Evolutionary conservation across 208 protist genomes (phyloP).

Genomic region (Acanthamoeba divionensis): DNA sequence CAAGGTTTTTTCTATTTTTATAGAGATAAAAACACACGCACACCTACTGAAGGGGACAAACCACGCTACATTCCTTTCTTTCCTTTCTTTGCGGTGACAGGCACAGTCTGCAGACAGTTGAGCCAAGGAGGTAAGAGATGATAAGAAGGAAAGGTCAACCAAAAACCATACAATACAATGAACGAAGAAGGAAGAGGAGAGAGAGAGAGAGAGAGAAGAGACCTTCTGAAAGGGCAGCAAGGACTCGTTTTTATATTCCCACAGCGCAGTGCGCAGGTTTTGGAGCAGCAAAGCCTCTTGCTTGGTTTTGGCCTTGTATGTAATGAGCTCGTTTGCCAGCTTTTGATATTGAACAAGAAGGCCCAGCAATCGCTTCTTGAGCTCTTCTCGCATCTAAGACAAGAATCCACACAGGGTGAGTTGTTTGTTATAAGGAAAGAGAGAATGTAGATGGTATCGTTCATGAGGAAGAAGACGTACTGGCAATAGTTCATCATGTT

Average conservation of each 20-base stretch:
- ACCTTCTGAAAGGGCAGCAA: conserved; percentile 48
- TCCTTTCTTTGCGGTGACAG: too few species aligned
- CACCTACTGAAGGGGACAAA: too few species aligned
- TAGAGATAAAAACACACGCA: too few species aligned
- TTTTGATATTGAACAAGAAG: conserved; percentile 27
- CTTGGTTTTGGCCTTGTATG: neutral
- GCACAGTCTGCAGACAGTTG: neutral
- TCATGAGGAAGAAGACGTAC: neutral
- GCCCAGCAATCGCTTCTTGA: neutral
- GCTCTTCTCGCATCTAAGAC: neutral
- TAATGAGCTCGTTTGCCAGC: neutral
- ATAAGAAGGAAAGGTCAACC: neutral
- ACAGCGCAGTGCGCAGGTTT: neutral
- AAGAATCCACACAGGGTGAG: neutral
- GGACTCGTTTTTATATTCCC: conserved; percentile 53
- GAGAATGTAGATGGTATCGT: neutral
- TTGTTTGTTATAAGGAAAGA: neutral
- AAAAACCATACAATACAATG: neutral
- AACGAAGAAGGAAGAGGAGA: neutral
- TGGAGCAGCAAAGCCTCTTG: neutral
- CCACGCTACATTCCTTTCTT: too few species aligned
- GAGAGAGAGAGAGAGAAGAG: too few species aligned
- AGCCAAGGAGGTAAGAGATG: neutral
- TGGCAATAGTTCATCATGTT: neutral
- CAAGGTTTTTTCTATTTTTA: too few species aligned